phyloP scores from a whole-genome alignment of 2,329 filamentous ascomycete genomes.

The Fusarium sp. region DNA sequence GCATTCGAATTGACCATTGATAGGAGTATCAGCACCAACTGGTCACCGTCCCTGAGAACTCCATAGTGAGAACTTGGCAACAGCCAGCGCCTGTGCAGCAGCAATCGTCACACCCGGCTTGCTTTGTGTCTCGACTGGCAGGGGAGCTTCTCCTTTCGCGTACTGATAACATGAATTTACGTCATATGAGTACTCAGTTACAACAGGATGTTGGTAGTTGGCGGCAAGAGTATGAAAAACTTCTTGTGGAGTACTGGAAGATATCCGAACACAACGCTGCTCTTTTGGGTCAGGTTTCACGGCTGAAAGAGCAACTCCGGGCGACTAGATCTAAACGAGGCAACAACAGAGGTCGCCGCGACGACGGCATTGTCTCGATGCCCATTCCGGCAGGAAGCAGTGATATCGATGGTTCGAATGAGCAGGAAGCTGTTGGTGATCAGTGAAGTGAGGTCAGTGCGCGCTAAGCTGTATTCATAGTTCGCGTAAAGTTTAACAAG shows the following conservation, averaged over 20 bases:
- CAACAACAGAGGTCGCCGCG: no score
- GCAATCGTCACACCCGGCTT: conserved; percentile 2
- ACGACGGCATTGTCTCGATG: neutral
- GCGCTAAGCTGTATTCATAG: no score
- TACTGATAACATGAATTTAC: conserved; percentile 13
- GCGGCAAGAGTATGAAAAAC: conserved; percentile 15
- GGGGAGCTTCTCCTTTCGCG: conserved; percentile 7
- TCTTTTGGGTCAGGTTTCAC: conserved; percentile 3
- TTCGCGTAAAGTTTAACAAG: no score
- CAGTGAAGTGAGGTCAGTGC: no score
- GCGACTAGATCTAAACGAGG: neutral
- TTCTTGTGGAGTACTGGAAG: conserved; percentile 5
- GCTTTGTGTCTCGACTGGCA: conserved; percentile 13
- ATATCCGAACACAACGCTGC: conserved; percentile 1
- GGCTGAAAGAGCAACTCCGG: conserved; percentile 5
- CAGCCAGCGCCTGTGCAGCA: conserved; percentile 5
- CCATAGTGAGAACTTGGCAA: conserved; percentile 7
- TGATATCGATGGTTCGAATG: no score
- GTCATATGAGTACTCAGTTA: conserved; percentile 7
- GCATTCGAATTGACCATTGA: no score
- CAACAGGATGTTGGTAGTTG: conserved; percentile 4
- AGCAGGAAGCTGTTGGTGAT: no score
- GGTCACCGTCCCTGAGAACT: conserved; percentile 1
- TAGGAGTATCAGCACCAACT: neutral
- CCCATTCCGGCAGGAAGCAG: neutral